Base-by-base conservation (phyloP, 163 green algal genomes). In the Prototheca wickerhamii region DNA sequence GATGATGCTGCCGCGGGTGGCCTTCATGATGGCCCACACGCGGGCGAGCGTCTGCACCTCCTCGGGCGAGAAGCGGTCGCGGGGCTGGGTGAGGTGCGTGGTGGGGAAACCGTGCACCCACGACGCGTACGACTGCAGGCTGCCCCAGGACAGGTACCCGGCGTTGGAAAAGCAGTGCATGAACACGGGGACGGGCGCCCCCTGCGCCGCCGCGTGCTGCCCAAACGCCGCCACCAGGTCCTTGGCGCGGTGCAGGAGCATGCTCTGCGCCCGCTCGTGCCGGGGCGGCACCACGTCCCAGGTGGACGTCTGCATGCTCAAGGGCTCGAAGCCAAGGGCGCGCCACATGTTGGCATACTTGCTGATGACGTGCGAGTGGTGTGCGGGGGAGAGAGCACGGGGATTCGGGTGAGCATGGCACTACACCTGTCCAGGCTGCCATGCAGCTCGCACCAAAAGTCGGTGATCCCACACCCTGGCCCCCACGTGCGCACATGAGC, bases 141-240 rank as follows among this genome's bases (percentile, higher is more conserved):
- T 60, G 18, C 67, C 67, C 25, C 26, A 58, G 2, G 60, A 43
- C 3, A 73, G 34, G 43, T 68, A 73, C 8, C 67, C 67, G 0
- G 60, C 60, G 28, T 73, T 73, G 53, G 33, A 56, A n/a, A 65
- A 58, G 8, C 42, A 58, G 42, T 54, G 60, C 29, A 31, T 12
- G 4, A 54, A 44, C 6, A 58, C 26, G n/a, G 37, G 58, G 46
- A 25, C 12, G n/a, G 32, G 17, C 20, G 25, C 20, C 0, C 58
- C 35, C 18, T 54, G 58, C 25, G n/a, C n/a, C 37, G 18, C 15
- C 1, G 20, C n/a, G 58, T 64, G 37, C 18, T 6, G 5, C 6
- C 17, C 40, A 26, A 37, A 40, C 1, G n/a, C 25, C n/a, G 15
- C n/a, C n/a, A 44, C n/a, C 26, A 29, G 42, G 26, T 32, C 15